A percentile compares a stretch with the other conserved stretches of the same genome.
phyloP scores from a whole-genome alignment of 305 asterid species.

The Rubia balearica region DNA sequence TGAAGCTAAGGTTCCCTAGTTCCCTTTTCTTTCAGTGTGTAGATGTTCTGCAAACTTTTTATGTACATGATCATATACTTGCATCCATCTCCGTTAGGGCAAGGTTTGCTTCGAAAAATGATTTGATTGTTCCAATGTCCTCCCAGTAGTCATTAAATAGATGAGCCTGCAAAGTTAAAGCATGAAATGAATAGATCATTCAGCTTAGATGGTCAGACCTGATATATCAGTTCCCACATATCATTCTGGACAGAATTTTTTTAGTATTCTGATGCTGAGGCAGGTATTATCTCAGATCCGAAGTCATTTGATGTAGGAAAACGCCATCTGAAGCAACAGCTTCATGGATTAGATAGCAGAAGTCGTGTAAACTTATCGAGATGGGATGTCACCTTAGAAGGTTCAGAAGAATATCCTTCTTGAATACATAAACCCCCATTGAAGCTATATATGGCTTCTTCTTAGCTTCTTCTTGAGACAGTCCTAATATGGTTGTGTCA shows the following conservation, averaged over 20 bases:
- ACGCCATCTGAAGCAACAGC: constrained; percentile 59
- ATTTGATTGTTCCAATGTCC: constrained; percentile 94
- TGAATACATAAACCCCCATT: constrained; percentile 95
- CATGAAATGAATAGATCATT: background rate
- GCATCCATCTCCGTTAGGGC: constrained; percentile 64
- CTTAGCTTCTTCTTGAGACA: constrained; percentile 72
- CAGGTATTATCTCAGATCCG: constrained; percentile 96
- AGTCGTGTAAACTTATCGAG: background rate
- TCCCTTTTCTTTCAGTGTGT: background rate
- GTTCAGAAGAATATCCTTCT: constrained; percentile 91
- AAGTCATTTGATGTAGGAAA: constrained; percentile 95
- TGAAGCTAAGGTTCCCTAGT: too few relatives aligned
- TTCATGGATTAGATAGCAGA: background rate
- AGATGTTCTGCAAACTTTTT: background rate
- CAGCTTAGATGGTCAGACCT: background rate
- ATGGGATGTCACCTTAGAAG: constrained; percentile 48
- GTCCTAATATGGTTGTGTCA: constrained; percentile 79
- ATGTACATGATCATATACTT: too few relatives aligned
- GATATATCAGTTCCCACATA: background rate
- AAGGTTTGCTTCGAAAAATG: constrained; percentile 93
- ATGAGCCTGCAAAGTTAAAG: constrained; percentile 55
- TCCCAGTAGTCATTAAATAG: constrained; percentile 94
- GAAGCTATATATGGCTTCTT: constrained; percentile 95
- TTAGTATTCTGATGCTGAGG: constrained; percentile 67
- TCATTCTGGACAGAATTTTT: background rate